A percentile compares a stretch with the other conserved stretches of the same genome.
phyloP scores from a whole-genome alignment of 2,329 filamentous ascomycete species.

The Fusarium sacchari region DNA sequence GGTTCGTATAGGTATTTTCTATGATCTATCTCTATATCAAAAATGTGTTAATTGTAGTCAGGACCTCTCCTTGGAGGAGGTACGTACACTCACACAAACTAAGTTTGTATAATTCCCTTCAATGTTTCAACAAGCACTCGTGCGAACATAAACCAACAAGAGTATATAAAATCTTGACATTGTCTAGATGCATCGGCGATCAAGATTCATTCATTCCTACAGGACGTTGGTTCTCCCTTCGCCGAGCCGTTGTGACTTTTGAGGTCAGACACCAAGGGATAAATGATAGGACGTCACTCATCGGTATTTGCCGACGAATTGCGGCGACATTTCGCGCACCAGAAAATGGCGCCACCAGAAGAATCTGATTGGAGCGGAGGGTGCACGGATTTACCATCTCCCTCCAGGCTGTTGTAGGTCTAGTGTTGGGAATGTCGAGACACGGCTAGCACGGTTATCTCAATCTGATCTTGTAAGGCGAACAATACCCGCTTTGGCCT shows the following conservation, averaged over 20 bases:
- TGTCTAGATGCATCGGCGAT: neutral
- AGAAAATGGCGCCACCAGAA: neutral
- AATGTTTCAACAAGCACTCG: fast-evolving
- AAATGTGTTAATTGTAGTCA: fast-evolving
- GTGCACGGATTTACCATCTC: neutral
- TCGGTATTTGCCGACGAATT: neutral
- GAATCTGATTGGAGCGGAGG: neutral
- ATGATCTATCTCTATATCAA: fast-evolving
- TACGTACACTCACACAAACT: fast-evolving
- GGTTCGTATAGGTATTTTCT: fast-evolving
- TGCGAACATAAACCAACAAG: fast-evolving
- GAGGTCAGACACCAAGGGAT: neutral
- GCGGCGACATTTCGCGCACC: neutral
- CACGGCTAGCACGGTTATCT: neutral
- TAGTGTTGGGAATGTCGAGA: neutral
- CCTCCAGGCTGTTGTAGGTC: neutral
- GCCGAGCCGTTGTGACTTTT: neutral
- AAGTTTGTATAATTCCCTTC: neutral
- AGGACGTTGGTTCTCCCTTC: neutral
- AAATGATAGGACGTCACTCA: neutral
- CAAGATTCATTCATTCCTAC: no score
- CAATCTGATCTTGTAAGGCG: neutral
- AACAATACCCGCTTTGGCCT: neutral
- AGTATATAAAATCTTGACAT: neutral
- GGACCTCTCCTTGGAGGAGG: fast-evolving